Evolutionary conservation across 768 basidiomycete species (phyloP), one percentile per base, ranked within the genome.

Genomic region (Xanthoconium stramineum): DNA sequence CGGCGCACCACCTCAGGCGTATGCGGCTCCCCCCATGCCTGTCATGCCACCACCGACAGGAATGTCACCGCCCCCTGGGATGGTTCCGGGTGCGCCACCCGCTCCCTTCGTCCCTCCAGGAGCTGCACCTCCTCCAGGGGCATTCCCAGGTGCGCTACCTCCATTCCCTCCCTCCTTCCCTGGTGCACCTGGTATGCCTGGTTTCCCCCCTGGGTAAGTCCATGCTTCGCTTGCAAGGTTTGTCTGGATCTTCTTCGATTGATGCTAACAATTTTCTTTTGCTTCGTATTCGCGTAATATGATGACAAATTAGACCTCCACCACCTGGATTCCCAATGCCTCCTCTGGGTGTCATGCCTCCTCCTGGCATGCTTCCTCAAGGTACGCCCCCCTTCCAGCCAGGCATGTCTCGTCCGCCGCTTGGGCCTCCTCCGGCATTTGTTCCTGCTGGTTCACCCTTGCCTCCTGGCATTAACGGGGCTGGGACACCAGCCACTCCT

Each of bases 1-100:
- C 63, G 83, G 83, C 20, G 89, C 86, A 32, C 83, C 86, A 3
- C 83, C 91, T 0, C 88, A 89, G 63, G 76, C 88, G 2, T 93
- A 92, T 62, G 75, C 78, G 17, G 68, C 68, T 13, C 75, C 78
- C 17, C 75, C 79, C 9, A 66, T 72, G 35, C 67, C 75, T 6
- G 61, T 66, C 7, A 61, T 70, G 35, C 59, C 65, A 5, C 32
- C 62, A 0, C 66, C 65, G n/a, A 60, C 64, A 13, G 72, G 68
- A 30, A 63, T 75, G 52, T 66, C 73, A 15, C 75, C 75, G 10
- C 74, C 78, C 0, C 69, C 78, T 13, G 74, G 71, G 7, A 65
- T 76, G 36, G 59, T 75, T 60, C 75, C 78, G 59, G 78, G 79
- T 66, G 74, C 76, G 36, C 78, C 78, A 8, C 77, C 80, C 6